These are phyloP conservation scores for Kodamaea anthophila DNA, from an alignment of 1,139 yeast species.

Conservation along the genomic window DNA sequence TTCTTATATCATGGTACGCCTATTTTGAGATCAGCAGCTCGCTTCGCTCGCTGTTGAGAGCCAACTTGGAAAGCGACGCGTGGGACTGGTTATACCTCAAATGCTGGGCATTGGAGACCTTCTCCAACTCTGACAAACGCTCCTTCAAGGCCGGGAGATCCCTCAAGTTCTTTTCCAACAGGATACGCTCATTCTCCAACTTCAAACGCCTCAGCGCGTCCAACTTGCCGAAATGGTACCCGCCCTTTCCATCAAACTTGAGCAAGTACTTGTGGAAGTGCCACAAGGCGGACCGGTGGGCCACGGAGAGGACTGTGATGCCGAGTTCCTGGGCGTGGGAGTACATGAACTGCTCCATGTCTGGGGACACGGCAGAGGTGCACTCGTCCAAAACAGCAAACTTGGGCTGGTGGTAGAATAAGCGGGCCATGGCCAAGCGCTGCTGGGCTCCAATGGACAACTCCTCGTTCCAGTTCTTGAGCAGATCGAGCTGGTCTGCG, in stretches of 20 bases:
- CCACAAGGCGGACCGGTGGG: slow-evolving; percentile 91
- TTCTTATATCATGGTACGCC: too few relatives aligned
- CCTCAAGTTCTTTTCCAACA: slow-evolving; percentile 57
- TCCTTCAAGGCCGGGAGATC: slow-evolving; percentile 63
- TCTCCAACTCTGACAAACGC: slow-evolving; percentile 52
- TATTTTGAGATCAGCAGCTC: too few relatives aligned
- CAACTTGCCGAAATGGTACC: slow-evolving; percentile 61
- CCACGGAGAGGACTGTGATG: slow-evolving; percentile 81
- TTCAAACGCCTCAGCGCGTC: slow-evolving; percentile 64
- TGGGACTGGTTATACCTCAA: slow-evolving; percentile 9
- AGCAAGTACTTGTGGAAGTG: slow-evolving; percentile 79
- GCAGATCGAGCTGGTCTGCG: slow-evolving; percentile 48
- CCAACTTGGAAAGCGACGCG: too few relatives aligned
- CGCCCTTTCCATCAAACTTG: slow-evolving; percentile 82
- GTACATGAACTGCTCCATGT: slow-evolving; percentile 88
- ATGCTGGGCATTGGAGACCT: slow-evolving; percentile 45
- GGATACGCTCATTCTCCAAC: slow-evolving; percentile 66
- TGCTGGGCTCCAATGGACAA: slow-evolving; percentile 90
- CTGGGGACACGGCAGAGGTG: slow-evolving; percentile 88
- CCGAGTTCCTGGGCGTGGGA: slow-evolving; percentile 74
- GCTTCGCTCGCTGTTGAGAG: too few relatives aligned
- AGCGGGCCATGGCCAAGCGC: slow-evolving; percentile 86
- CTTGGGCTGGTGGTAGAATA: slow-evolving; percentile 85
- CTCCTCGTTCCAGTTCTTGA: slow-evolving; percentile 84
- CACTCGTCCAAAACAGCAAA: slow-evolving; percentile 95